These are phyloP conservation scores for Leccinum huronense DNA, from an alignment of 1,284 basidiomycete genomes.

Conservation along the genomic window DNA sequence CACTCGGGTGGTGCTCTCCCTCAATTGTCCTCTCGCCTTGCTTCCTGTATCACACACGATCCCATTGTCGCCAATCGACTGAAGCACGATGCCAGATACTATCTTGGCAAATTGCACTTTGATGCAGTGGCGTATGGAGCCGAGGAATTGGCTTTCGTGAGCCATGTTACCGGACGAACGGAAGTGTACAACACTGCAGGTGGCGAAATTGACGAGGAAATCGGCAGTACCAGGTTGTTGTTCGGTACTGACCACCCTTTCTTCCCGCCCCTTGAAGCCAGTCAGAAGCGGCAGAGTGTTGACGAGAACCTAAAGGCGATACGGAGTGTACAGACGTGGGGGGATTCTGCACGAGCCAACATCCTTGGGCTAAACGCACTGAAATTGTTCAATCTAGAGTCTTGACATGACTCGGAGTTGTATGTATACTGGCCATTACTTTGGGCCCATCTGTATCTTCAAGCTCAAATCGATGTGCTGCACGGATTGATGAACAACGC, in stretches of 20 bases:
- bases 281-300: slow-evolving; percentile 79
- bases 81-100: slow-evolving; percentile 79
- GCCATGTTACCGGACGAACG: slow-evolving; percentile 65
- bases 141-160: slow-evolving; percentile 77
- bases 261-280: slow-evolving; percentile 73
- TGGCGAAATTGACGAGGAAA: slow-evolving; percentile 32
- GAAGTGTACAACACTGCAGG: slow-evolving; percentile 44
- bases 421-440: slow-evolving; percentile 20
- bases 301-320: slow-evolving; percentile 82
- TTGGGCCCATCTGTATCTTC: slow-evolving; percentile 76
- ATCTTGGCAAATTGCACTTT: slow-evolving; percentile 75
- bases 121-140: slow-evolving; percentile 84
- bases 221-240: slow-evolving; percentile 61
- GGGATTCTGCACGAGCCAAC: slow-evolving; percentile 44
- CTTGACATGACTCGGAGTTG: slow-evolving; percentile 17
- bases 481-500: slow-evolving; percentile 88
- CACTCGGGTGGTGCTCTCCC: slow-evolving; percentile 84
- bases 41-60: slow-evolving; percentile 82
- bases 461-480: slow-evolving; percentile 93
- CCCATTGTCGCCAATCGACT: slow-evolving; percentile 72
- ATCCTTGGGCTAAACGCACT: slow-evolving; percentile 74
- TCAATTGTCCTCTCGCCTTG: slow-evolving; percentile 75
- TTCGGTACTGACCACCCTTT: slow-evolving; percentile 91
- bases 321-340: slow-evolving; percentile 38
- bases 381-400: slow-evolving; percentile 54